phyloP scores from a whole-genome alignment of 495 filamentous ascomycete genomes.

The Penicillium waksmanii region DNA sequence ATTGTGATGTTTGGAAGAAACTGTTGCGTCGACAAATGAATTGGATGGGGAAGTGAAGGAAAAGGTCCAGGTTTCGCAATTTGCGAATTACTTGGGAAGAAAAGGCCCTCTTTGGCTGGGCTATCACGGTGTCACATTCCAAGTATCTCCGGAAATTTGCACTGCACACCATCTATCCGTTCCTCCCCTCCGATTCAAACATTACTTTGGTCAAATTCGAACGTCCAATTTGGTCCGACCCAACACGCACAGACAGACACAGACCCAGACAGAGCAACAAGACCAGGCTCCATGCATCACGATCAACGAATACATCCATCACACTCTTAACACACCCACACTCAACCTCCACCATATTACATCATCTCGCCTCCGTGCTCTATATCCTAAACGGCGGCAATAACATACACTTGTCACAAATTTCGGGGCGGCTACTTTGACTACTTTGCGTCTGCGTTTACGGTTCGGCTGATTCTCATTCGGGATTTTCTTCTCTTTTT shows the following conservation, averaged over 20 bases:
- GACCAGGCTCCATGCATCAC: slow-evolving; percentile 6
- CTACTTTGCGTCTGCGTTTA: slow-evolving; percentile 16
- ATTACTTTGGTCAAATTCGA: background rate
- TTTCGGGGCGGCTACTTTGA: slow-evolving; percentile 38
- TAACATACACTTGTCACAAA: slow-evolving; percentile 28
- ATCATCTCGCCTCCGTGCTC: slow-evolving; percentile 3
- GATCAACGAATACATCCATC: slow-evolving; percentile 9
- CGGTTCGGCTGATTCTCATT: slow-evolving; percentile 27
- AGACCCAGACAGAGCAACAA: background rate
- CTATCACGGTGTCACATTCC: background rate
- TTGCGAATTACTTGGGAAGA: background rate
- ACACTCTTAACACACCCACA: background rate
- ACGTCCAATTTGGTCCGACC: background rate
- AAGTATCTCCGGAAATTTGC: background rate
- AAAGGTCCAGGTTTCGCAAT: background rate
- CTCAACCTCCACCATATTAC: background rate
- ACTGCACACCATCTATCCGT: background rate
- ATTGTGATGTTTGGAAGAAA: slow-evolving; percentile 14
- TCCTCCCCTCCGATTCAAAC: background rate
- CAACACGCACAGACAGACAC: background rate
- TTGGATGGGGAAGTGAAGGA: background rate
- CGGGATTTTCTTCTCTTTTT: slow-evolving; percentile 26
- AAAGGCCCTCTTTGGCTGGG: background rate
- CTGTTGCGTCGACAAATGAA: background rate
- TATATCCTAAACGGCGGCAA: slow-evolving; percentile 2